A percentile compares a stretch with the other conserved stretches of the same genome.
Evolutionary conservation across 2,329 filamentous ascomycete genomes (phyloP).

Genomic region (Hymenoscyphus repandus): DNA sequence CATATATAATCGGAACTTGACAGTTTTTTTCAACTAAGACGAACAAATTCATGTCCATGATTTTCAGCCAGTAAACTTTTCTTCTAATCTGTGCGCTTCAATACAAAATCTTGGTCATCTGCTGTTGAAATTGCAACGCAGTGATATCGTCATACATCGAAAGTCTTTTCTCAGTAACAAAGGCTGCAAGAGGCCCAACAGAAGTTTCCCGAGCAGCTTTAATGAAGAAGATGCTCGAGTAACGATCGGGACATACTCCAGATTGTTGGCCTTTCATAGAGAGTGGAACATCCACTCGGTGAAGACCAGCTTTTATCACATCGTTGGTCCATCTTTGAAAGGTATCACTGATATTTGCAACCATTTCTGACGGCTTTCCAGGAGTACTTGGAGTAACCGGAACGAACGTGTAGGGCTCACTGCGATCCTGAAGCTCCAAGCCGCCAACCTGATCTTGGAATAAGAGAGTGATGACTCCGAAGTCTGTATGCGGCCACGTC

Average conservation of each 20-base stretch:
- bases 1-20: too few relatives aligned
- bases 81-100: too few relatives aligned
- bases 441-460: not conserved
- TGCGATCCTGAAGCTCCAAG: not conserved
- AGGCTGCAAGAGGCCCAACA: not conserved
- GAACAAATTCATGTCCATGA: too few relatives aligned
- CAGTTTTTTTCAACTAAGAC: too few relatives aligned
- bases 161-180: not conserved
- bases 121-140: not conserved
- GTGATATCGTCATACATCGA: not conserved
- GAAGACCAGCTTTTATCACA: not conserved
- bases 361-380: not conserved
- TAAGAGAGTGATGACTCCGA: not conserved
- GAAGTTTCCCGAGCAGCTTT: not conserved
- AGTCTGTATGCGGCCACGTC: not conserved
- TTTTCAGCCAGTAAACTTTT: too few relatives aligned
- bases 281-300: not conserved
- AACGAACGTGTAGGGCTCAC: not conserved
- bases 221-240: not conserved
- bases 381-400: not conserved
- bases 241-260: not conserved
- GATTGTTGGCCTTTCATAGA: not conserved
- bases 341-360: not conserved
- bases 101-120: not conserved
- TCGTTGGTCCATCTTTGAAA: not conserved